Percentiles rank a stretch among this genome's conserved stretches.
phyloP scores from a whole-genome alignment of 345 rosid genomes.

The Rhodamnia rubescens region DNA sequence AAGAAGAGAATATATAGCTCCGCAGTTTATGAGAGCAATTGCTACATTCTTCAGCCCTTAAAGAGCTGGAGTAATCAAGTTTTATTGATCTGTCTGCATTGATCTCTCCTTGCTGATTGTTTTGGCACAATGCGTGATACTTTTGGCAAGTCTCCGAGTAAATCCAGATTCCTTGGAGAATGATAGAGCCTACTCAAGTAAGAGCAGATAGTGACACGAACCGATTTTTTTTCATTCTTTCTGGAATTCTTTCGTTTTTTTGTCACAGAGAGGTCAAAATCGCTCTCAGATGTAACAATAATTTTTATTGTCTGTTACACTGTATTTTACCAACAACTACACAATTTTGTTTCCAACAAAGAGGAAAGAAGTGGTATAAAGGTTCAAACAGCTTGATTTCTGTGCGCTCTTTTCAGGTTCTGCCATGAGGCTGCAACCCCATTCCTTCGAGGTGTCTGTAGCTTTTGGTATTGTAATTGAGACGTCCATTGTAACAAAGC shows the following conservation, averaged over 20 bases:
- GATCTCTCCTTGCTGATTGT: background rate
- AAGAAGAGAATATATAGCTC: background rate
- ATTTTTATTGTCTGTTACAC: background rate
- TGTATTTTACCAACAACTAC: background rate
- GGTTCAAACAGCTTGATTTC: background rate
- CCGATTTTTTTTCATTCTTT: background rate
- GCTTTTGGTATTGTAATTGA: background rate
- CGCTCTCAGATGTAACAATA: background rate
- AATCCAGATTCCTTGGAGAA: background rate
- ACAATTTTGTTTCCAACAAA: background rate
- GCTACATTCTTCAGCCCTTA: background rate
- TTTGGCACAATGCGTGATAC: background rate
- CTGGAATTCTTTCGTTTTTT: background rate
- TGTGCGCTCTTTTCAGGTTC: background rate
- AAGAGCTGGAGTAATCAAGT: background rate
- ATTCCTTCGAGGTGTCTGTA: background rate
- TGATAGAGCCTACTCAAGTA: background rate
- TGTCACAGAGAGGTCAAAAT: background rate
- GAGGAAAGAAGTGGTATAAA: background rate
- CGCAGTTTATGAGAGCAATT: background rate
- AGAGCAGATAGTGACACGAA: background rate
- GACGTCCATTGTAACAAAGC: background rate
- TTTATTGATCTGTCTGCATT: background rate
- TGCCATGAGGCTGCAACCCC: background rate
- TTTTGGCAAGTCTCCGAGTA: background rate